Evolutionary conservation across 129 eudicot species (phyloP).

Genomic region (Solidago caesia): DNA sequence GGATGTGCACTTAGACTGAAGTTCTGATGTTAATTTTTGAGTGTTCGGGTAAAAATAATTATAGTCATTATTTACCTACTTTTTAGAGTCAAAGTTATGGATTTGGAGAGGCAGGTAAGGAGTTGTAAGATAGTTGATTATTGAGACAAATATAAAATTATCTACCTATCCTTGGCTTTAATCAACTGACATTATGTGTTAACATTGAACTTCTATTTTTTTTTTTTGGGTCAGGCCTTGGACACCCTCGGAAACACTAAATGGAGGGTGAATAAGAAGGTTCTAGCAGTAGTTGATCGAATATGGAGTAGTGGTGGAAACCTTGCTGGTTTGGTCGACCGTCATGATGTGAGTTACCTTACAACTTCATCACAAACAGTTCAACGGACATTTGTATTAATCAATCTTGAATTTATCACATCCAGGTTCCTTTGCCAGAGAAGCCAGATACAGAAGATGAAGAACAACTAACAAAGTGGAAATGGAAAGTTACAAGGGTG

Average conservation of each 20-base stretch:
- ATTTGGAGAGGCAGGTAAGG: conserved; percentile 10
- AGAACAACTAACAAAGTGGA: conserved; percentile 68
- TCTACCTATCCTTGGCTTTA: not conserved
- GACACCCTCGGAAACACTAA: conserved; percentile 87
- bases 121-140: not conserved
- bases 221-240: conserved; percentile 55
- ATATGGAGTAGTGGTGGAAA: conserved; percentile 87
- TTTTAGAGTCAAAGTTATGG: not conserved
- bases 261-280: conserved; percentile 94
- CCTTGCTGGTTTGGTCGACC: conserved; percentile 84
- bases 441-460: conserved; percentile 91
- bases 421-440: conserved; percentile 79
- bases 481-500: conserved; percentile 64
- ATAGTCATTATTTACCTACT: not conserved
- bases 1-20: not conserved
- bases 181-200: conserved; percentile 5
- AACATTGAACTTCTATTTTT: conserved; percentile 7
- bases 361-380: conserved; percentile 10
- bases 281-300: conserved; percentile 64
- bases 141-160: not conserved
- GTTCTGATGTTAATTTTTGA: not conserved
- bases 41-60: conserved; percentile 1
- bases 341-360: conserved; percentile 65
- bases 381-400: not conserved
- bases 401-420: conserved; percentile 4